These are phyloP conservation scores for Salix udensis DNA, from an alignment of 345 rosid genomes.

Conservation along the genomic window DNA sequence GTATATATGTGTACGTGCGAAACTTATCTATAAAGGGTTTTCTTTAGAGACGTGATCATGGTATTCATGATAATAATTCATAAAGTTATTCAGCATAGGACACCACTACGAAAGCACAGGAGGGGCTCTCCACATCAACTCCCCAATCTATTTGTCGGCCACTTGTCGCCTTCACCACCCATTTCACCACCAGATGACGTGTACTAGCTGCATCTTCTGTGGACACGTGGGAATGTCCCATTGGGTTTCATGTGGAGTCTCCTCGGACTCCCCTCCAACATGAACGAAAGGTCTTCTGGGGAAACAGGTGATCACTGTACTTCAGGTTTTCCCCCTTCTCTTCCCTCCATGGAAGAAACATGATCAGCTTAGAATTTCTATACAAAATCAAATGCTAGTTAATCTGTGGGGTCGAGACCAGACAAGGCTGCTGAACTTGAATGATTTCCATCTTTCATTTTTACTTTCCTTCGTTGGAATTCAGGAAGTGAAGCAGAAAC, in stretches of 20 bases:
- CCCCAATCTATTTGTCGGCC: conserved; percentile 12
- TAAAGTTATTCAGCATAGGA: not conserved
- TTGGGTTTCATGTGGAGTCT: not conserved
- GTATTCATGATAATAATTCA: not conserved
- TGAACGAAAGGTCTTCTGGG: not conserved
- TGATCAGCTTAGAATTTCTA: not conserved
- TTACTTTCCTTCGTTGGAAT: not conserved
- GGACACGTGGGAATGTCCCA: conserved; percentile 3
- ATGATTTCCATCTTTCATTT: too few species aligned
- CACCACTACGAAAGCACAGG: not conserved
- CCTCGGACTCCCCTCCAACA: not conserved
- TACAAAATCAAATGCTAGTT: not conserved
- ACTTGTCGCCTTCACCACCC: conserved; percentile 2
- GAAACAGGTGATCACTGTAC: not conserved
- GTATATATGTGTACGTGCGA: not conserved
- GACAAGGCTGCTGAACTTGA: not conserved
- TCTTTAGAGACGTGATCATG: not conserved
- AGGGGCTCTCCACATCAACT: not conserved
- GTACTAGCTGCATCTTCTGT: not conserved
- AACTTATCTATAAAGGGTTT: not conserved
- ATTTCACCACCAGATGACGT: not conserved
- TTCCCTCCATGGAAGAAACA: not conserved
- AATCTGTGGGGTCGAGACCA: not conserved
- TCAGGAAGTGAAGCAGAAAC: not conserved
- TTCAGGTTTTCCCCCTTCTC: not conserved